phyloP scores from a whole-genome alignment of 306 rosid genomes.

The Lathyrus oleraceus region DNA sequence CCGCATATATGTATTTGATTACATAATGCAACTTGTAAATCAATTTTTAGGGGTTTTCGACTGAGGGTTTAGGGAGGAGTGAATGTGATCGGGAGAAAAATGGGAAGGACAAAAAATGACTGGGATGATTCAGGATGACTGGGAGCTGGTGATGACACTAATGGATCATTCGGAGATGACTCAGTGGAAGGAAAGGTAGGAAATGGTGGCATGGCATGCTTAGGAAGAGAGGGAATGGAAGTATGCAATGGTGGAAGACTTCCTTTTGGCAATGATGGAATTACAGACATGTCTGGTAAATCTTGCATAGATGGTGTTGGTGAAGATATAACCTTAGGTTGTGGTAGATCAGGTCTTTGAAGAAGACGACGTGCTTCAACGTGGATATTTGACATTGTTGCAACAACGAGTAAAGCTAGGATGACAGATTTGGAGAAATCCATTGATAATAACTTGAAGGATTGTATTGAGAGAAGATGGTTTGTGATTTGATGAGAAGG shows the following conservation, averaged over 20 bases:
- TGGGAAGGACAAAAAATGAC: constrained; percentile 31
- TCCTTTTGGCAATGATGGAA: no score
- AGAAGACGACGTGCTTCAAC: constrained; percentile 33
- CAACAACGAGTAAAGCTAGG: constrained; percentile 18
- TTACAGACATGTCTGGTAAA: not conserved
- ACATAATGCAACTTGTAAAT: not conserved
- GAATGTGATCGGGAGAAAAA: constrained; percentile 35
- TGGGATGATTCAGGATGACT: no score
- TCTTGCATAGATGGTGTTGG: constrained; percentile 22
- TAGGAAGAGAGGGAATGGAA: no score
- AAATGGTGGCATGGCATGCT: no score
- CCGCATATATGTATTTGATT: no score
- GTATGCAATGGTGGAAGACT: no score
- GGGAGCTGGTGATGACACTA: no score
- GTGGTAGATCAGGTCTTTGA: constrained; percentile 31
- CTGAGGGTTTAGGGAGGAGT: no score
- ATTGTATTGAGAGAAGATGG: not conserved
- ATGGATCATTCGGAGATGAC: no score
- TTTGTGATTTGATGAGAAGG: constrained; percentile 7
- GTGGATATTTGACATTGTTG: constrained; percentile 34
- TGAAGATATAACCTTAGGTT: constrained; percentile 20
- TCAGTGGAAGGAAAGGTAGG: no score
- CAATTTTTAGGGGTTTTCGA: constrained; percentile 33
- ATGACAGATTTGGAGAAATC: constrained; percentile 18
- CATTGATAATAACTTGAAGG: constrained; percentile 28